These are phyloP conservation scores for Hypseocharis bilobata DNA, from an alignment of 441 rosid species.

Conservation along the genomic window DNA sequence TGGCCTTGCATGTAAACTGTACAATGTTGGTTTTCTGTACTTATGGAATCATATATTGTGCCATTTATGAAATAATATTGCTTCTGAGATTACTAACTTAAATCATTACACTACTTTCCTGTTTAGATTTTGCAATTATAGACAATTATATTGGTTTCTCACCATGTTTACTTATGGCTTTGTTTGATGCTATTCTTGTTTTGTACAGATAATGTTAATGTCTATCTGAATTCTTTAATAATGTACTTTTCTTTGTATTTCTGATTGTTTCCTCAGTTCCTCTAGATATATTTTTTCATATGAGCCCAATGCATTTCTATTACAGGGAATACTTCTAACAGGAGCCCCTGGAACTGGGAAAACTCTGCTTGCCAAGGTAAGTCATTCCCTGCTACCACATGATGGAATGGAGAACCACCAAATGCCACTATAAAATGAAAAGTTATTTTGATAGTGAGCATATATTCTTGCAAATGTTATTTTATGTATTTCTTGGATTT, in stretches of 20 bases:
- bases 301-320: slow-evolving; percentile 15
- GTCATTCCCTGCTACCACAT: not conserved
- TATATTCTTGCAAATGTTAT: no score
- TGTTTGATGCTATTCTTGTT: no score
- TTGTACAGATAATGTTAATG: no score
- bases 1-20: not conserved
- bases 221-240: no score
- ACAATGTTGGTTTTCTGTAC: not conserved
- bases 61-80: no score
- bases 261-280: not conserved
- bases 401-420: not conserved
- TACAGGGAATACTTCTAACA: slow-evolving; percentile 92
- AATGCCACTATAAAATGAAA: not conserved
- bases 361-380: slow-evolving; percentile 91
- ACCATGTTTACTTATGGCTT: no score
- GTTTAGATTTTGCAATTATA: no score
- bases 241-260: not conserved
- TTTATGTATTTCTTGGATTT: not conserved
- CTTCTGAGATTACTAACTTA: no score
- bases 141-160: no score
- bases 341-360: slow-evolving; percentile 99
- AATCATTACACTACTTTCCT: no score
- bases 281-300: not conserved
- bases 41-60: no score
- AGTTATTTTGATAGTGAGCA: not conserved